Percentiles rank a stretch among this genome's conserved stretches.
phyloP scores from a whole-genome alignment of 768 basidiomycete species.

The Harrya chromipes region DNA sequence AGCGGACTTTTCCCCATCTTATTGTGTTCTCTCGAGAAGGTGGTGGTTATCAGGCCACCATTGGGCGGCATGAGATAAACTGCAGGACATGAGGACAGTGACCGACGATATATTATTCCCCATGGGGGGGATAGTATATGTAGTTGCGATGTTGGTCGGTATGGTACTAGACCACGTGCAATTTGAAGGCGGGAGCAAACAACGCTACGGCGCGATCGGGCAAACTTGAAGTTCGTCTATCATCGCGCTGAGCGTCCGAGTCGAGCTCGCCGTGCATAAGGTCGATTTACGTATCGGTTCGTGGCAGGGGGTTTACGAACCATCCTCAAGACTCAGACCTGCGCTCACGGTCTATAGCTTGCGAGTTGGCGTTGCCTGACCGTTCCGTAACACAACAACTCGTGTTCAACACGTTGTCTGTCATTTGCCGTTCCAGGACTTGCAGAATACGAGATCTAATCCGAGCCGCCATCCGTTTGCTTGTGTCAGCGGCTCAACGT shows the following conservation, averaged over 20 bases:
- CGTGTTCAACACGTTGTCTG: slow-evolving; percentile 77
- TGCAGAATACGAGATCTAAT: slow-evolving; percentile 27
- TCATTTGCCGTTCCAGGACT: slow-evolving; percentile 33
- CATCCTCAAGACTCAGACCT: slow-evolving; percentile 6
- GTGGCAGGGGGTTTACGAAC: background rate
- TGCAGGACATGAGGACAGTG: no score
- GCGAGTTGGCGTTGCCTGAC: slow-evolving; percentile 1
- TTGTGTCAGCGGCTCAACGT: slow-evolving; percentile 54
- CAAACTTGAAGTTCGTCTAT: background rate
- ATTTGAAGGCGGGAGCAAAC: background rate
- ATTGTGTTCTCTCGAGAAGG: background rate
- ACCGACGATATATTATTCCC: no score
- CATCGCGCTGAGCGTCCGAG: slow-evolving; percentile 1
- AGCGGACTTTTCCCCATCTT: slow-evolving; percentile 2
- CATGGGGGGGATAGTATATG: no score
- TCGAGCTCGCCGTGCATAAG: background rate
- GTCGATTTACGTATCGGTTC: background rate
- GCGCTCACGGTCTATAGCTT: slow-evolving; percentile 3
- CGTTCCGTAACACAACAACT: slow-evolving; percentile 43
- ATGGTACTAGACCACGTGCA: slow-evolving; percentile 8
- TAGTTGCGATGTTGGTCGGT: no score
- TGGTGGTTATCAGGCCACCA: background rate
- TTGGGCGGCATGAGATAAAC: slow-evolving; percentile 4
- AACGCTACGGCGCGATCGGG: slow-evolving; percentile 2
- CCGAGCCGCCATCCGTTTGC: slow-evolving; percentile 28